These are phyloP conservation scores for Solidago caesia DNA, from an alignment of 129 eudicot genomes.

Conservation along the genomic window DNA sequence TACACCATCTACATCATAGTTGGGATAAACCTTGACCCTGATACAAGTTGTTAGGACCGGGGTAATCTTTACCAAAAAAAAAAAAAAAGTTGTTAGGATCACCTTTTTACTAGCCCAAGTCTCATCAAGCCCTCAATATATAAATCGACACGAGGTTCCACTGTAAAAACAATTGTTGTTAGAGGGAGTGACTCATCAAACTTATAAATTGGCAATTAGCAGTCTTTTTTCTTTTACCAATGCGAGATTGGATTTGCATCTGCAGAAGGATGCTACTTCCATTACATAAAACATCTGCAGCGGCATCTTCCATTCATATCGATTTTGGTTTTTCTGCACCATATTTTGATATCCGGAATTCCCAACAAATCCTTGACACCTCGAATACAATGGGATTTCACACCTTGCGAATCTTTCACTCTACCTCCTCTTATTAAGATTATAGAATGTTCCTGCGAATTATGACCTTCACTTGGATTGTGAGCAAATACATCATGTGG, in stretches of 20 bases:
- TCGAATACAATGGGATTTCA: constrained; percentile 6
- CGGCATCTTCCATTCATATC: no score
- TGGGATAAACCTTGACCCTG: not conserved
- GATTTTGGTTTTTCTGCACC: no score
- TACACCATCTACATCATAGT: not conserved
- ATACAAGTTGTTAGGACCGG: not conserved
- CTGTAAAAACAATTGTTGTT: not conserved
- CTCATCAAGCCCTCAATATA: not conserved
- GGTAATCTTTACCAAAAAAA: no score
- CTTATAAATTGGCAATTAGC: not conserved
- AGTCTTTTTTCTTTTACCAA: no score
- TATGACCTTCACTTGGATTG: no score
- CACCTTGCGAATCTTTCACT: constrained; percentile 23
- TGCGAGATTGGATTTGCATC: no score
- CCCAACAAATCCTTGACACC: constrained; percentile 23
- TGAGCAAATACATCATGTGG: no score
- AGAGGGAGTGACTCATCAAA: not conserved
- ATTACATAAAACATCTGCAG: no score
- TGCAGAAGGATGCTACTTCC: no score
- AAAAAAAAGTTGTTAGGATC: no score
- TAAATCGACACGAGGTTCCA: not conserved
- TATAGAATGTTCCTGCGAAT: not conserved
- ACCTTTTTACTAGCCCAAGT: not conserved
- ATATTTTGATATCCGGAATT: constrained; percentile 9
- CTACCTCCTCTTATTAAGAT: constrained; percentile 12